phyloP scores from a whole-genome alignment of 768 basidiomycete species.

The Lanmaoa rubissima region DNA sequence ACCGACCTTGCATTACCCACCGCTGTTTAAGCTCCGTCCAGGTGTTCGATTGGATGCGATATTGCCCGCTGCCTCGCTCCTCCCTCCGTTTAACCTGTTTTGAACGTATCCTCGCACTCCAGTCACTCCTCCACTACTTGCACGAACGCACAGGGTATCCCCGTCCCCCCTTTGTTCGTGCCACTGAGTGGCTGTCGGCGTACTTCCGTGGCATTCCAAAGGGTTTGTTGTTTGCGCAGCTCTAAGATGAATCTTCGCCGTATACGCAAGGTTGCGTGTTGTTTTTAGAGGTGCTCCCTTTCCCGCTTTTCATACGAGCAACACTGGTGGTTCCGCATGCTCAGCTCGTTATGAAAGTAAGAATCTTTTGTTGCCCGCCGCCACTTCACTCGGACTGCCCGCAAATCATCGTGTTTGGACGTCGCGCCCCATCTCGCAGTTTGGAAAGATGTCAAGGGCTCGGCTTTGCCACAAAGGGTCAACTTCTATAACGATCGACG shows the following conservation, averaged over 20 bases:
- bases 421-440: conserved; percentile 8
- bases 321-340: neutral
- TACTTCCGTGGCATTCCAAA: conserved; percentile 9
- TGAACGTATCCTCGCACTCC: conserved; percentile 11
- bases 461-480: conserved; percentile 14
- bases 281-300: conserved; percentile 7
- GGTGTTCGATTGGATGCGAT: conserved; percentile 14
- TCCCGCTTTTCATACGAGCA: conserved; percentile 1
- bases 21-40: conserved; percentile 28
- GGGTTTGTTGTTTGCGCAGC: conserved; percentile 20
- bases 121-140: conserved; percentile 8
- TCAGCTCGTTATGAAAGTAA: neutral
- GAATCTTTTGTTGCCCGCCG: neutral
- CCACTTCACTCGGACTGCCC: neutral
- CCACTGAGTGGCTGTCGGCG: neutral
- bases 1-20: conserved; percentile 7
- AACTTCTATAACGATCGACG: conserved; percentile 28
- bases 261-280: conserved; percentile 11
- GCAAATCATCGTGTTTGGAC: conserved; percentile 3
- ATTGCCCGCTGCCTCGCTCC: conserved; percentile 21
- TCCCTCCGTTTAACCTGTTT: conserved; percentile 16
- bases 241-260: conserved; percentile 24
- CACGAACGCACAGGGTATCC: conserved; percentile 11
- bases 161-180: conserved; percentile 6
- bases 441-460: conserved; percentile 24